Conservation (phyloP, 192 early-diverging fungal species). For the Obelidium mucronatum region DNA sequence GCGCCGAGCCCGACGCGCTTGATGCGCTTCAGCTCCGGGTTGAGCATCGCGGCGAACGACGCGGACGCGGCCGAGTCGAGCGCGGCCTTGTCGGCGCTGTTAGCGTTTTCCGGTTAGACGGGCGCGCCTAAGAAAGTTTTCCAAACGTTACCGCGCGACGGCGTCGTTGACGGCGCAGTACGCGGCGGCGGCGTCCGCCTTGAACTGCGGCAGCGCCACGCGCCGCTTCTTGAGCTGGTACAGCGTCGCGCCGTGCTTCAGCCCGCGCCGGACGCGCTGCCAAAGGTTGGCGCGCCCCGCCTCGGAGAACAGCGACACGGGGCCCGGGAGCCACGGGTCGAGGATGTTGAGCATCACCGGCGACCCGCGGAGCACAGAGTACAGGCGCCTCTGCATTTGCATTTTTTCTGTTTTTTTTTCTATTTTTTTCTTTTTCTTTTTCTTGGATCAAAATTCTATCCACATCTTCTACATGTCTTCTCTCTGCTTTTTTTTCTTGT, state of each 20-base stretch:
- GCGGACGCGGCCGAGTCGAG: constrained; percentile 11
- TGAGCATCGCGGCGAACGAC: constrained; percentile 13
- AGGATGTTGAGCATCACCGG: constrained; percentile 34
- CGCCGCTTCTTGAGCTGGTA: constrained; percentile 7
- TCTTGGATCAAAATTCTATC: too few species aligned
- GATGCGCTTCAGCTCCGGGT: constrained; percentile 29
- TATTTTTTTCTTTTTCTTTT: too few species aligned
- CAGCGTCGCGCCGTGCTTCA: constrained; percentile 16
- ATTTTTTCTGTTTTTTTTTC: too few species aligned
- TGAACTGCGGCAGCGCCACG: constrained; percentile 12
- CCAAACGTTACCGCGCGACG: constrained; percentile 16
- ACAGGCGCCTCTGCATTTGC: too few species aligned
- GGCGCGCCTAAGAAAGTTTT: too few species aligned
- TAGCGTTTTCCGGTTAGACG: too few species aligned
- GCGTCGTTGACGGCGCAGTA: constrained; percentile 25
- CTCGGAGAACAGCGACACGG: neutral
- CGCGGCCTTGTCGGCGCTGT: constrained; percentile 1
- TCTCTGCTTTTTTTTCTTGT: neutral
- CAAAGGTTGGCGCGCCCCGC: neutral
- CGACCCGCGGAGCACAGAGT: neutral
- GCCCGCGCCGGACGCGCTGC: constrained; percentile 1
- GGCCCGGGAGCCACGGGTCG: constrained; percentile 22
- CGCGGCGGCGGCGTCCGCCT: neutral
- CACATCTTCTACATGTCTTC: too few species aligned
- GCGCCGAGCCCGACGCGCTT: neutral